Percentiles rank a stretch among this genome's conserved stretches.
Conservation (phyloP, 305 asterid genomes). For the Nicotiana rustica region DNA sequence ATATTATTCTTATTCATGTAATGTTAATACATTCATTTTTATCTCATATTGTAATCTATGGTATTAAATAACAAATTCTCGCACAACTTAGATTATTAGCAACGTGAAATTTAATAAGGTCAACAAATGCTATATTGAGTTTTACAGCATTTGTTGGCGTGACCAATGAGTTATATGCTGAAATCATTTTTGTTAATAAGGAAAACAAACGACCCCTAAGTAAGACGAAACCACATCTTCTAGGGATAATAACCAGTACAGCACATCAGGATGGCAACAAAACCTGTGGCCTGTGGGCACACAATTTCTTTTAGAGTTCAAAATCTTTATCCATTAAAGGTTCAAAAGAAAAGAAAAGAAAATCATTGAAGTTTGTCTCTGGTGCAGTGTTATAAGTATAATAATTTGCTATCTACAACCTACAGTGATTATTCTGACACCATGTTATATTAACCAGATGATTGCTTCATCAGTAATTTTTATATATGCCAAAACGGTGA, state of each 20-base stretch:
- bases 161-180: background rate
- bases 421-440: slow-evolving; percentile 17
- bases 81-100: background rate
- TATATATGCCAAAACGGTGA: slow-evolving; percentile 13
- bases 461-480: slow-evolving; percentile 23
- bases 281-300: slow-evolving; percentile 21
- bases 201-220: background rate
- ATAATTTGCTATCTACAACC: background rate
- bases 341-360: background rate
- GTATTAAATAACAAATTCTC: background rate
- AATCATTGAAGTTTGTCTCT: slow-evolving; percentile 29
- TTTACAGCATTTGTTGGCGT: background rate
- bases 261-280: background rate
- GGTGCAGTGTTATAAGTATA: slow-evolving; percentile 13
- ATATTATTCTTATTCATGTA: background rate
- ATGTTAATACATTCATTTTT: background rate
- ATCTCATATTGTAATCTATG: background rate
- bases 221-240: background rate
- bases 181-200: background rate
- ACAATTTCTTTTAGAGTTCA: background rate
- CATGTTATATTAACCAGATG: slow-evolving; percentile 15
- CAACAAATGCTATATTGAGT: background rate
- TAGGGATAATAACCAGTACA: background rate
- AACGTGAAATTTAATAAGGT: background rate
- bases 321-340: background rate